These are phyloP conservation scores for Dioszegia aurantiaca DNA, from an alignment of 768 basidiomycete genomes.

Conservation along the genomic window DNA sequence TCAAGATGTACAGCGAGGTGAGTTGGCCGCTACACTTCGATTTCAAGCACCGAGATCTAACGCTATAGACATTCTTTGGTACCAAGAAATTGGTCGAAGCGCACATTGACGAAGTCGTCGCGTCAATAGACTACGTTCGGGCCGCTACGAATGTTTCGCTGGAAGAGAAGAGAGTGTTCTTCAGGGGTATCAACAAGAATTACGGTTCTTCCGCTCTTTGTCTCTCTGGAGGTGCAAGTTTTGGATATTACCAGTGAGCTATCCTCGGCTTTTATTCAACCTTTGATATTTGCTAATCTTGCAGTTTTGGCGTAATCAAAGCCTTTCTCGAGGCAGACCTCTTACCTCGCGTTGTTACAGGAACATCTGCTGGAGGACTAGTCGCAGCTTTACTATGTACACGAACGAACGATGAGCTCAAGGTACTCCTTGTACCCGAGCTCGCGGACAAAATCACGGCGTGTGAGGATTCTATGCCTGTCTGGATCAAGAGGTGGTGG, in stretches of 20 bases:
- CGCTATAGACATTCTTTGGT: constrained; percentile 74
- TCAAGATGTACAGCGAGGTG: constrained; percentile 84
- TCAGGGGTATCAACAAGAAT: constrained; percentile 82
- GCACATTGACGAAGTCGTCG: constrained; percentile 75
- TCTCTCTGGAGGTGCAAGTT: constrained; percentile 90
- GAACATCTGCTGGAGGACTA: constrained; percentile 89
- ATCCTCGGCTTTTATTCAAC: not conserved
- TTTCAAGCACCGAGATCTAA: not conserved
- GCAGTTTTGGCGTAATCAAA: constrained; percentile 76
- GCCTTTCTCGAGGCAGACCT: constrained; percentile 84
- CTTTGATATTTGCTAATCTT: not conserved
- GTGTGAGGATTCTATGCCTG: constrained; percentile 57
- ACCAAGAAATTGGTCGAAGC: constrained; percentile 89
- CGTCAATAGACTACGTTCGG: constrained; percentile 71
- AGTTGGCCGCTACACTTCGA: constrained; percentile 14
- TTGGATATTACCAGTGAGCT: constrained; percentile 75
- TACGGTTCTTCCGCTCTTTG: constrained; percentile 88
- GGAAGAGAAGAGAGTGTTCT: constrained; percentile 90
- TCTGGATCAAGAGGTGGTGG: constrained; percentile 61
- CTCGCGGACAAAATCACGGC: constrained; percentile 72
- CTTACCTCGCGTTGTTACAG: constrained; percentile 87
- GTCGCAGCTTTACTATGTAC: constrained; percentile 70
- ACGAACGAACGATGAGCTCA: constrained; percentile 81
- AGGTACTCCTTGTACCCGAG: constrained; percentile 70
- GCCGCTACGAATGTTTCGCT: constrained; percentile 67